Evolutionary conservation across 1,139 yeast species (phyloP).

Genomic region (Diutina rugosa): DNA sequence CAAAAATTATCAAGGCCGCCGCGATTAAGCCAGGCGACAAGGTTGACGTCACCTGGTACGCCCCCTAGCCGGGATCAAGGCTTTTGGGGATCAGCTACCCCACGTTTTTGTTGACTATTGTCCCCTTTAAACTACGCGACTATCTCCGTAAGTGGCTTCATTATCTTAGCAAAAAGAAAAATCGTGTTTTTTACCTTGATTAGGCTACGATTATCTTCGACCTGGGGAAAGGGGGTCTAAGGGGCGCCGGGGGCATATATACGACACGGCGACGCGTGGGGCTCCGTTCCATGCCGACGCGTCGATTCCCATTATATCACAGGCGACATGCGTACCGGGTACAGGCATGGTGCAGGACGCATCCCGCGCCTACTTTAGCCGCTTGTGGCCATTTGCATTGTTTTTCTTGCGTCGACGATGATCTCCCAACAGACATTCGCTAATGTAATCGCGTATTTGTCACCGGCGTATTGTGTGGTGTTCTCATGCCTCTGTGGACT

Average conservation of each 20-base stretch:
- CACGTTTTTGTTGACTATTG: too few species aligned
- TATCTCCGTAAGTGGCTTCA: too few species aligned
- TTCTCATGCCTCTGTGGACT: too few species aligned
- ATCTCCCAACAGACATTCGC: not conserved
- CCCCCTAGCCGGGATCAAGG: not conserved
- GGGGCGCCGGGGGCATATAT: not conserved
- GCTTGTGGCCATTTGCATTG: not conserved
- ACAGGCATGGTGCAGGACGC: not conserved
- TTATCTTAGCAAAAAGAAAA: too few species aligned
- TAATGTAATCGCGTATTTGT: not conserved
- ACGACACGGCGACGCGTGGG: not conserved
- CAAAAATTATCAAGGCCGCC: constrained; percentile 7
- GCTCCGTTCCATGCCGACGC: not conserved
- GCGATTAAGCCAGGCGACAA: not conserved
- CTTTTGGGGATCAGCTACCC: too few species aligned
- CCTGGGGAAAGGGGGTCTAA: not conserved
- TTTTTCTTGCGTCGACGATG: too few species aligned
- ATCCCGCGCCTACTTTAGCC: not conserved
- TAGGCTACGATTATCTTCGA: too few species aligned
- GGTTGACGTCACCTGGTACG: not conserved
- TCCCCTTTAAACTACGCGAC: too few species aligned
- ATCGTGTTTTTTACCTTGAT: too few species aligned
- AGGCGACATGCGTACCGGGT: not conserved
- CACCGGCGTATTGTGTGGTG: not conserved
- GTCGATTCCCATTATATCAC: not conserved